A percentile compares a stretch with the other conserved stretches of the same genome.
Conservation (phyloP, 257 asterid genomes). For the Primulina huaijiensis region DNA sequence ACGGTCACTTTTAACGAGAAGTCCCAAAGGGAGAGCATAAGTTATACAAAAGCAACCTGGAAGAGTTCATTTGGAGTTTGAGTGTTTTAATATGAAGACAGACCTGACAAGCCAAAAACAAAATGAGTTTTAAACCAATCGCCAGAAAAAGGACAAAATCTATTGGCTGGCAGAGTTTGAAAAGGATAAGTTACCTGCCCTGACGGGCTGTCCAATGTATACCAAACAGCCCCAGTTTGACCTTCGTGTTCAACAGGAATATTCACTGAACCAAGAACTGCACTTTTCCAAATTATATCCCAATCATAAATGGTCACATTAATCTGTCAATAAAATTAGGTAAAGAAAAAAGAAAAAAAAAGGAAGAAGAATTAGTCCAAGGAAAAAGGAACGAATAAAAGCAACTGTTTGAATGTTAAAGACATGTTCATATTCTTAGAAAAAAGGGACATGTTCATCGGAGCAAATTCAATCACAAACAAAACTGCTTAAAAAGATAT, state of each 20-base stretch:
- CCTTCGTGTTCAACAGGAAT: constrained; percentile 67
- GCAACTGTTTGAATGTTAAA: not conserved
- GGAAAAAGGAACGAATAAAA: constrained; percentile 8
- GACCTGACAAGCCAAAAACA: constrained; percentile 50
- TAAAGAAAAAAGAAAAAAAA: not conserved
- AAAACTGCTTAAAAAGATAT: constrained; percentile 10
- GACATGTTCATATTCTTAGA: not conserved
- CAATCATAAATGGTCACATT: constrained; percentile 78
- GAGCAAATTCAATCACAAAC: constrained; percentile 3
- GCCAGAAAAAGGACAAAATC: constrained; percentile 9
- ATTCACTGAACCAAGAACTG: constrained; percentile 81
- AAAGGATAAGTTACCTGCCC: constrained; percentile 64
- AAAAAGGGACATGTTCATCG: not conserved
- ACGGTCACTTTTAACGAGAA: constrained; percentile 11
- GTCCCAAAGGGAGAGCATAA: not conserved
- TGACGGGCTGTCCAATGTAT: constrained; percentile 68
- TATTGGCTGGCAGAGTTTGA: constrained; percentile 17
- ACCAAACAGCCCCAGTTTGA: constrained; percentile 78
- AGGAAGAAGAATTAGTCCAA: constrained; percentile 30
- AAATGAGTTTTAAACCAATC: constrained; percentile 12
- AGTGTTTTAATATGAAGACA: constrained; percentile 73
- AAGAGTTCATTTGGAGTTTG: constrained; percentile 46
- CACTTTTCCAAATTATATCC: constrained; percentile 87
- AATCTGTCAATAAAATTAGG: constrained; percentile 54
- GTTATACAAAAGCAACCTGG: constrained; percentile 45